Evolutionary conservation across 768 basidiomycete genomes (phyloP).

Genomic region (Pleurotus giganteus): DNA sequence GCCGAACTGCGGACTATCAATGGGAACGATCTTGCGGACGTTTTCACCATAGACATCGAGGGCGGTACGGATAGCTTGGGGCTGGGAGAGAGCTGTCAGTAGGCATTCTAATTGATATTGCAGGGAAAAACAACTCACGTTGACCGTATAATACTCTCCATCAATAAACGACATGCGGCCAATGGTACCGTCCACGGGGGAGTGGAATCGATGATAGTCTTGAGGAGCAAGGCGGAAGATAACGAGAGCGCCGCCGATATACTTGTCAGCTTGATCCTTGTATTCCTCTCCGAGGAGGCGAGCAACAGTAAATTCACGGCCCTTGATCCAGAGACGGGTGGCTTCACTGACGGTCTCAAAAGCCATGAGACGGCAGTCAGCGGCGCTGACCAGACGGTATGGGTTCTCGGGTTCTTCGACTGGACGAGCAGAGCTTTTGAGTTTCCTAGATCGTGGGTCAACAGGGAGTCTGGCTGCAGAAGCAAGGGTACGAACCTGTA

Average conservation of each 20-base stretch:
- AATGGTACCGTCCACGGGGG: slow-evolving; percentile 80
- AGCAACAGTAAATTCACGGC: slow-evolving; percentile 84
- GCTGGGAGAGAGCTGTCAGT: slow-evolving; percentile 37
- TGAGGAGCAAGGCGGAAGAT: slow-evolving; percentile 94
- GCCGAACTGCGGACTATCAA: slow-evolving; percentile 87
- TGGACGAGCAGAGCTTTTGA: slow-evolving; percentile 81
- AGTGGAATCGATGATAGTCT: slow-evolving; percentile 95
- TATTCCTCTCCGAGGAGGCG: slow-evolving; percentile 81
- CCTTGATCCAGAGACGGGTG: slow-evolving; percentile 94
- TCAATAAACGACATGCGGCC: slow-evolving; percentile 80
- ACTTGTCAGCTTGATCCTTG: slow-evolving; percentile 65
- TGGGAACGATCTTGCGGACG: slow-evolving; percentile 86
- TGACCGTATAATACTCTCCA: slow-evolving; percentile 97
- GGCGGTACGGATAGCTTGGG: slow-evolving; percentile 89
- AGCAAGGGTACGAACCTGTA: slow-evolving; percentile 47
- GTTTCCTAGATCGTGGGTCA: slow-evolving; percentile 52
- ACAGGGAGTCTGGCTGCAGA: background rate
- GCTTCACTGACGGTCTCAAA: slow-evolving; percentile 87
- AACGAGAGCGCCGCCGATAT: slow-evolving; percentile 76
- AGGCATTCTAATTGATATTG: slow-evolving; percentile 3
- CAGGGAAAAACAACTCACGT: slow-evolving; percentile 44
- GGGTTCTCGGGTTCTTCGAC: slow-evolving; percentile 72
- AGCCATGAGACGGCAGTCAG: slow-evolving; percentile 95
- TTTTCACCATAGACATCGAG: slow-evolving; percentile 96
- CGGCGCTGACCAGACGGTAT: slow-evolving; percentile 78